Conservation (phyloP, 345 rosid genomes). For the Eucalyptus cloeziana region DNA sequence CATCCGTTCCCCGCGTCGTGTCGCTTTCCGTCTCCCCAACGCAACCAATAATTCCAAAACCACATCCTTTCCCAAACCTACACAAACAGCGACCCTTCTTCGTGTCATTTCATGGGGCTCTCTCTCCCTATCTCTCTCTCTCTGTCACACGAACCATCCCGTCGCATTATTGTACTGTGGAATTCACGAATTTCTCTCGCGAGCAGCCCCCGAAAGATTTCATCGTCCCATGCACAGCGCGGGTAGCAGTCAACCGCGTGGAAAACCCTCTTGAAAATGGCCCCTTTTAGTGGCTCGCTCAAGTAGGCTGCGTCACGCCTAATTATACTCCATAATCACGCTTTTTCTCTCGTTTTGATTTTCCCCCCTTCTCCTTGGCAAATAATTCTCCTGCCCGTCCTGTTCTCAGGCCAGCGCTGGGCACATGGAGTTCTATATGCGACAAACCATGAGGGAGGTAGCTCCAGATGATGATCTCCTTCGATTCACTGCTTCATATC, state of each 20-base stretch:
- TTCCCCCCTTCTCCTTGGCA: neutral
- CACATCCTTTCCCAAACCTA: neutral
- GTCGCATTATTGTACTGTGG: neutral
- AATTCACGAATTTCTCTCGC: neutral
- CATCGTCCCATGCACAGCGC: neutral
- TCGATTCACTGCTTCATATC: neutral
- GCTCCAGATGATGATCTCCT: neutral
- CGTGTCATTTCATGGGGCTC: neutral
- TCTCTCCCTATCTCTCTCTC: neutral
- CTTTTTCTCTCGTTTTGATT: neutral
- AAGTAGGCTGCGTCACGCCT: neutral
- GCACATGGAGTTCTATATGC: neutral
- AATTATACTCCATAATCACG: neutral
- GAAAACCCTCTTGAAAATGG: neutral
- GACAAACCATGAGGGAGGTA: neutral
- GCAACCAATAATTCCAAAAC: neutral
- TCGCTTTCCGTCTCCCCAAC: neutral
- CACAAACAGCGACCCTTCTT: neutral
- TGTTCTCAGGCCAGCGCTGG: neutral
- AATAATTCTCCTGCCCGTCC: neutral
- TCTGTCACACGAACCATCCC: neutral
- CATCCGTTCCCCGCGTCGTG: neutral
- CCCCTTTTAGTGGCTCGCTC: neutral
- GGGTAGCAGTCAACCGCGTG: neutral
- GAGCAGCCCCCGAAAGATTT: neutral